Base-by-base conservation (phyloP, 2,329 filamentous ascomycete species). In the Parastagonospora avenae region DNA sequence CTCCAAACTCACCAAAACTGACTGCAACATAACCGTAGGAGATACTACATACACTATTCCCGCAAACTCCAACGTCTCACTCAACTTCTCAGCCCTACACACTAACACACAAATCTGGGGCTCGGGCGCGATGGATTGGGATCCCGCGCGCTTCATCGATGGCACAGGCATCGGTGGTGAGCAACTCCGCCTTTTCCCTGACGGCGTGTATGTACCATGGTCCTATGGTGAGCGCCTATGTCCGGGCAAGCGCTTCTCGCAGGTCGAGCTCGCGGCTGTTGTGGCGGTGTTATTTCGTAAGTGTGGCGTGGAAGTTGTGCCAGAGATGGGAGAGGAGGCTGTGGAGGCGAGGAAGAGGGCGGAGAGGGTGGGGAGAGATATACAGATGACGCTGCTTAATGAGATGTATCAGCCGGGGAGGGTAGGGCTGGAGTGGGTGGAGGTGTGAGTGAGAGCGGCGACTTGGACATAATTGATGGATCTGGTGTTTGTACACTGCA, bases 191-290 rank as follows among this genome's bases (percentile, higher is more conserved):
- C 10, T 41, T 14, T 10, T 29, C 29, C 32, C 40, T 15, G 19
- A 30, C 30, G 46, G 33, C 28, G 30, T 30, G 8, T 62, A 48
- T 46, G 35, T 70, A 19, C 59, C 70, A 1, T 75, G 70, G 71
- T 47, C 55, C 12, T 55, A 60, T 16, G 72, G 72, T 2, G 57
- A 63, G 8, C 57, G 68, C 16, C 51, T 57, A 15, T 74, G 70
- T 48, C 67, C 68, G 5, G 72, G 72, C 1, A 64, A 64, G 40
- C 71, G 67, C 45, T 73, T 74, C 54, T 65, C 67, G n/a, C 71
- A 75, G 48, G 71, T 74, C 8, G 72, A 74, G 38, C 64, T 70
- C 42, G 71, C 73, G 8, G 71, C 70, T 12, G 64, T 68, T 3
- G 52, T 74, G 27, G 57, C 58, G 4, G 33, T 48, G 2, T 32